Base-by-base conservation (phyloP, 2,329 filamentous ascomycete genomes). In the Macroventuria anomochaeta region DNA sequence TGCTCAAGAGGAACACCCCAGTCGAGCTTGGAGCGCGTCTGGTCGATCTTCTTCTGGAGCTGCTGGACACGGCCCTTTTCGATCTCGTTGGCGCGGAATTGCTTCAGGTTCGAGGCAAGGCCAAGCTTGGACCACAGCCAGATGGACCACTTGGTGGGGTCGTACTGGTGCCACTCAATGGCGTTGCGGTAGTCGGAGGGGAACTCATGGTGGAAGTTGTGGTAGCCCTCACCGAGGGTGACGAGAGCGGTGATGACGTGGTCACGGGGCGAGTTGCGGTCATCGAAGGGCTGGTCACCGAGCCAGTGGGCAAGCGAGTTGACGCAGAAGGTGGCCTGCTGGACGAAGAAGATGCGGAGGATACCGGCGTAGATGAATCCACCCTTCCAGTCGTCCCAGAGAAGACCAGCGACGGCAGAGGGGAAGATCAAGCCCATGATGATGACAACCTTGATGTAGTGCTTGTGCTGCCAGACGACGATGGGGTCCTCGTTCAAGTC, bases 251-350 rank as follows among this genome's bases (percentile, higher is more conserved):
- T 77, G 57, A 77, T 68, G 63, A 77, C 71, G 63, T 77, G 75
- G 47, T 77, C 75, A 57, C 75, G 69, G 25, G 75, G 75, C 59
- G 69, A 74, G 70, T 77, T 77, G 61, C 75, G 74, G 70, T 77
- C 75, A 55, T 77, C 75, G 53, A 77, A 77, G 28, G 75, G 75
- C 68, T 77, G 75, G 55, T 77, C 75, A 25, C 80, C 80, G 51
- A 82, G 76, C 78, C 79, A 82, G 67, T 82, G 80, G 37, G 80
- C 80, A 42, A 82, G 77, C 7, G 79, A 81, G 74, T 82, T 82
- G 72, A 82, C 79, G 55, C 80, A 81, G 76, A 82, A 82, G 38
- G 79, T 81, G 40, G 79, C 78, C 68, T 82, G 80, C 67, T 82
- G 79, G 53, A 81, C 78, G 67, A 81, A 78, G 70, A 80, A 80